These are phyloP conservation scores for Dentipellis sp. DNA, from an alignment of 768 basidiomycete species.

Conservation along the genomic window DNA sequence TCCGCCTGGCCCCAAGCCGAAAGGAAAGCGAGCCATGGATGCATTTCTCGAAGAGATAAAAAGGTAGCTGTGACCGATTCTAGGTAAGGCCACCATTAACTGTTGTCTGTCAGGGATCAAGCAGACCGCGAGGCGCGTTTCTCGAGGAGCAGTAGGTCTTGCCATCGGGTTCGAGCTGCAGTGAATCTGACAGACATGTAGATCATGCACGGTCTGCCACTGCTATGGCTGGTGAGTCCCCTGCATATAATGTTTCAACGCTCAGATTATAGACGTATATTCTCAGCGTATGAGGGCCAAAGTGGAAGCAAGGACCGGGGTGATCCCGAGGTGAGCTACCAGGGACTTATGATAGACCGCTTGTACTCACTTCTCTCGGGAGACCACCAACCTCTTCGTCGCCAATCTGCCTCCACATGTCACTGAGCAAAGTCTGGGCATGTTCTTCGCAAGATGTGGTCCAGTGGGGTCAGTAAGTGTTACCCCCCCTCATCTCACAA, in stretches of 20 bases:
- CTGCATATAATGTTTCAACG: too few relatives aligned
- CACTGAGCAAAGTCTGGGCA: conserved; percentile 77
- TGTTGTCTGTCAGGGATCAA: conserved; percentile 59
- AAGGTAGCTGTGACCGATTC: conserved; percentile 35
- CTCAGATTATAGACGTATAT: too few relatives aligned
- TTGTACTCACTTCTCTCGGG: conserved; percentile 1
- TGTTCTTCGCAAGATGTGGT: conserved; percentile 85
- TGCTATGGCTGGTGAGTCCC: conserved; percentile 70
- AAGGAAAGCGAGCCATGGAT: conserved; percentile 96
- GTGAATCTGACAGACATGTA: conserved; percentile 13
- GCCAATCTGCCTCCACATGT: conserved; percentile 86
- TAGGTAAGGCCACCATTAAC: not conserved
- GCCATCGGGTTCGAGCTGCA: not conserved
- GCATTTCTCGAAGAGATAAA: conserved; percentile 95
- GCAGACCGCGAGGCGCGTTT: conserved; percentile 83
- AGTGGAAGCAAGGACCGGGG: conserved; percentile 86
- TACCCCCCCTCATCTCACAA: not conserved
- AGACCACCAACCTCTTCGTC: conserved; percentile 96
- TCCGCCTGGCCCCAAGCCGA: conserved; percentile 52
- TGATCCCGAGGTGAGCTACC: conserved; percentile 65
- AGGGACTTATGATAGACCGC: not conserved
- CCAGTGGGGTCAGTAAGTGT: conserved; percentile 81
- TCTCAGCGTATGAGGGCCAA: conserved; percentile 76
- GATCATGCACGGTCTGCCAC: conserved; percentile 74
- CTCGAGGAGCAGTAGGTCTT: conserved; percentile 48